These are phyloP conservation scores for Fusarium sambucinum DNA, from an alignment of 2,329 filamentous ascomycete species.

Conservation along the genomic window DNA sequence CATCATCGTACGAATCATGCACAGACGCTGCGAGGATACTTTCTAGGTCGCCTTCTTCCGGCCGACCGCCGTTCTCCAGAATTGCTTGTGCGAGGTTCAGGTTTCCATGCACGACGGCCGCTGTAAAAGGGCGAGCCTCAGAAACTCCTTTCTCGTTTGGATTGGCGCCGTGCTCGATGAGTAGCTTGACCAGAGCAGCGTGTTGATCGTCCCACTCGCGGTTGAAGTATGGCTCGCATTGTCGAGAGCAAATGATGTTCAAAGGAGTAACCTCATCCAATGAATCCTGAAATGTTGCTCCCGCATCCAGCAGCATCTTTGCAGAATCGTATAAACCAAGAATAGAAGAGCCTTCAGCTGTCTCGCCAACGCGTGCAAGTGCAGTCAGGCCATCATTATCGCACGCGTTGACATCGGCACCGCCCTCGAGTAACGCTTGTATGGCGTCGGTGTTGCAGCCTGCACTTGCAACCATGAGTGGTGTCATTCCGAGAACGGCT, in stretches of 20 bases:
- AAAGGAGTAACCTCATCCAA: conserved; percentile 44
- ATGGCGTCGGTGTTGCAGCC: conserved; percentile 46
- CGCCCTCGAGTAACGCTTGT: conserved; percentile 41
- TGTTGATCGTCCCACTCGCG: conserved; percentile 46
- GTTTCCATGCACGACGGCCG: conserved; percentile 43
- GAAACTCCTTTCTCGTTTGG: conserved; percentile 46
- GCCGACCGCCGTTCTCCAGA: conserved; percentile 44
- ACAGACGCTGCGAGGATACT: conserved; percentile 36
- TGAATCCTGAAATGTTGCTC: conserved; percentile 38
- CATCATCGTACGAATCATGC: conserved; percentile 46
- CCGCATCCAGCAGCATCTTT: conserved; percentile 45
- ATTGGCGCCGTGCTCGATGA: conserved; percentile 45
- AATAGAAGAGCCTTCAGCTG: conserved; percentile 44
- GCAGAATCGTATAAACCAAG: conserved; percentile 40
- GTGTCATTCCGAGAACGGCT: conserved; percentile 47
- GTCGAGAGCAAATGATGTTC: conserved; percentile 45
- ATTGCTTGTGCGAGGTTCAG: conserved; percentile 41
- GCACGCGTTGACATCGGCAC: conserved; percentile 44
- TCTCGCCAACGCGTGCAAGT: conserved; percentile 44
- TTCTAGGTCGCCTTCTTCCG: conserved; percentile 43
- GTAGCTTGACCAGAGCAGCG: conserved; percentile 43
- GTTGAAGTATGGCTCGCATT: conserved; percentile 42
- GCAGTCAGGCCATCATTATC: conserved; percentile 46
- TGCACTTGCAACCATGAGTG: conserved; percentile 47
- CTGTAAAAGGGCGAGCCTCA: conserved; percentile 41